Evolutionary conservation across 2,329 filamentous ascomycete genomes (phyloP), one percentile per base, ranked within the genome.

Genomic region (Hypoxylon sp.): DNA sequence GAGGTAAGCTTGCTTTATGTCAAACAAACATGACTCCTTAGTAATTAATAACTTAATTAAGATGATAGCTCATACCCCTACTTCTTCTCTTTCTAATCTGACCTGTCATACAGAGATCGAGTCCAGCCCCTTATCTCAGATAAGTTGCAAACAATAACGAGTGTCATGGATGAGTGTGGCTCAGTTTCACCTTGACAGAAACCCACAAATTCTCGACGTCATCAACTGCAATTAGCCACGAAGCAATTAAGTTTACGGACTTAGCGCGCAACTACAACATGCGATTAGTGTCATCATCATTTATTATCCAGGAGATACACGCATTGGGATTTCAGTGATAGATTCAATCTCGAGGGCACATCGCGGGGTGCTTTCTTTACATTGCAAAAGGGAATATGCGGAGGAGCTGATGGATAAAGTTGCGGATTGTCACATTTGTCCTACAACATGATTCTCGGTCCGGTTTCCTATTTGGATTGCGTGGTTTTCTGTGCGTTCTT

Each of bases 381-480:
- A 10, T 22, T n/a, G 10, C n/a, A 17, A 9, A 19, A 22, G 29
- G 14, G 22, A 13, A 42, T 29, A 42, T 33, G 22, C 5, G 24
- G 17, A 39, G 17, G 42, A 44, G 19, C 3, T 44, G 11, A 24
- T 46, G 33, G 17, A 11, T 22, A 37, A 8, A 4, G 19, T 35
- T 50, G 33, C 31, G 17, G 22, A 17, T 10, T 55, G 33, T 54
- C 11, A 29, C 17, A 22, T 42, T 51, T 26, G 17, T 47, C 22
- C n/a, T 44, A 26, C 57, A 81, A 66, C 69, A 94, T 94, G 91
- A 91, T 94, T 66, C 83, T 96, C 46, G 87, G 88, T 37, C 90
- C 91, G 63, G 88, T 96, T 48, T 93, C 90, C 5, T 91, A 91
- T 79, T 78, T 94, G 29, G 93, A 96, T 81, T 94, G 92, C 81